Base-by-base conservation (phyloP, 495 filamentous ascomycete species). In the Talaromyces adpressus region DNA sequence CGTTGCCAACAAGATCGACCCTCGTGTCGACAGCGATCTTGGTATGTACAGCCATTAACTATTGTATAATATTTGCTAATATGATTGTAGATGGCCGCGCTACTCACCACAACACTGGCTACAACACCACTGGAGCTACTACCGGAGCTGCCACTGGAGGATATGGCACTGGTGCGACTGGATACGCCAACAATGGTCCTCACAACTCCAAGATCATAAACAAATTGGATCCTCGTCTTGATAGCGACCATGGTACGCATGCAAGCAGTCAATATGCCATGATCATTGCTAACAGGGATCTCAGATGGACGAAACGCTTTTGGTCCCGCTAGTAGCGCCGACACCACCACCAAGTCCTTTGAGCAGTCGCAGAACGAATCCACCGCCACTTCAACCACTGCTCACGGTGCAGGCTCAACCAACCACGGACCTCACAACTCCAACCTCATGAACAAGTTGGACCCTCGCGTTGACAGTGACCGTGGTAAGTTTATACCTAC, bases 11-110 rank as follows among this genome's bases (percentile, higher is more conserved):
- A 79, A 79, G 66, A 47, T 77, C 18, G 82, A 85, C 65, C 81
- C 82, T 53, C 76, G 77, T 47, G 79, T 83, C 1, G 82, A 84
- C 63, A 77, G 76, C 30, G 78, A 81, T 57, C 64, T 67, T 16
- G 69, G 68, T 68, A 66, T 16, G 57, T 4, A 23, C 49, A 22
- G 11, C 14, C 11, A 20, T 23, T 12, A 22, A 53, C 49, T 22
- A 22, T 11, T 53, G 18, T 12, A 9, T 53, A n/a, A 9, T 11
- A 0, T 53, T 53, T 53, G 18, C 49, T 53, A 53, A 53, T 23
- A 36, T 53, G 8, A 53, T 23, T 22, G 6, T 6, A 53, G 49
- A 53, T 22, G 49, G 49, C 5, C 49, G 49, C 14, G 49, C 49
- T 23, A 53, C 49, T 25, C 20, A 23, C 49, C 5, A 53, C 49